phyloP scores from a whole-genome alignment of 129 eudicot genomes.

The Calendula officinalis region DNA sequence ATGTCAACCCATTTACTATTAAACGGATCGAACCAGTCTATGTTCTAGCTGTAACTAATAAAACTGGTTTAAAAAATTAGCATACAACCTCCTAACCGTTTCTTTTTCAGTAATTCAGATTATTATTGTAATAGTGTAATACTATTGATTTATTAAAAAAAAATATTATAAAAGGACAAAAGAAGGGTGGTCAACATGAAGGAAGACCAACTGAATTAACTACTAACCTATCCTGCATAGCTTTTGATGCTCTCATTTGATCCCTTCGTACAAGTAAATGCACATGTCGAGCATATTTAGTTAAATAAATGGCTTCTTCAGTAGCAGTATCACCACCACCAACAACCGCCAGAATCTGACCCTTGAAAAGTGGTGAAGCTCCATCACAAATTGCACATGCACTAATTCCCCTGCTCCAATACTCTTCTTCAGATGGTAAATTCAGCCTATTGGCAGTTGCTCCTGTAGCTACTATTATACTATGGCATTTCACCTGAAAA shows the following conservation, averaged over 20 bases:
- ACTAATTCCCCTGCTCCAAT: constrained; percentile 99
- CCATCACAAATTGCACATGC: constrained; percentile 99
- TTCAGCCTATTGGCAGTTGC: constrained; percentile 84
- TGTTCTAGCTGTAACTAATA: too few species aligned
- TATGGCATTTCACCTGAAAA: constrained; percentile 83
- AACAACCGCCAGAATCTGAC: constrained; percentile 97
- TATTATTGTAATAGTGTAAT: background rate
- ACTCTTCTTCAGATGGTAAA: constrained; percentile 94
- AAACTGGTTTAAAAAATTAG: too few species aligned
- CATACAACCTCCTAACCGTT: too few species aligned
- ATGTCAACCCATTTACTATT: too few species aligned
- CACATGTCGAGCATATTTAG: constrained; percentile 96
- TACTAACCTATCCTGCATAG: constrained; percentile 97
- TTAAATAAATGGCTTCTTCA: constrained; percentile 95
- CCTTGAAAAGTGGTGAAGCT: constrained; percentile 93
- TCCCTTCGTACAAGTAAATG: constrained; percentile 91
- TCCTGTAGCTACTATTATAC: constrained; percentile 84
- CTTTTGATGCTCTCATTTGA: constrained; percentile 92
- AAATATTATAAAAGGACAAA: too few species aligned
- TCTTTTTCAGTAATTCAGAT: too few species aligned
- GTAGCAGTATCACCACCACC: constrained; percentile 99
- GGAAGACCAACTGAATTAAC: background rate
- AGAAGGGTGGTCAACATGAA: too few species aligned
- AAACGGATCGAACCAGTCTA: too few species aligned
- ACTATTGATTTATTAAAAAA: too few species aligned